These are phyloP conservation scores for Coemansia sp. DNA, from an alignment of 192 early-diverging fungal genomes.

Conservation along the genomic window DNA sequence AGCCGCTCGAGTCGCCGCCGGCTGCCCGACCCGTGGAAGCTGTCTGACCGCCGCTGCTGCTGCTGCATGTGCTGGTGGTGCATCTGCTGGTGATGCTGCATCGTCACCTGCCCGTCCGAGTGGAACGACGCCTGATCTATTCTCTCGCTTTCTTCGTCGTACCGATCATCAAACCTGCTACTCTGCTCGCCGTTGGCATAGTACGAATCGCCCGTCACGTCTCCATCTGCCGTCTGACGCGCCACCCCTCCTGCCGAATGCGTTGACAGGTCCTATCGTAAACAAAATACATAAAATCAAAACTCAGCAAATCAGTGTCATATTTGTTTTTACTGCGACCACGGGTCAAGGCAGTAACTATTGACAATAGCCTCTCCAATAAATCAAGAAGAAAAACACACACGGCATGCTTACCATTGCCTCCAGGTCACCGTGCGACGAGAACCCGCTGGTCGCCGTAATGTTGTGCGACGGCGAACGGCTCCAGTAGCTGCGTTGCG, in stretches of 20 bases:
- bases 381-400: too few species aligned
- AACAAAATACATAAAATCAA: neutral
- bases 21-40: constrained; percentile 17
- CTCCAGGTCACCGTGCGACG: constrained; percentile 19
- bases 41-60: constrained; percentile 16
- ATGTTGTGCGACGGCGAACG: too few species aligned
- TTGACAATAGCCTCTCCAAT: too few species aligned
- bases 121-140: neutral
- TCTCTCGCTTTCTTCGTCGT: neutral
- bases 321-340: too few species aligned
- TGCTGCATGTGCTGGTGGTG: neutral
- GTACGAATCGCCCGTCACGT: neutral
- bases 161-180: constrained; percentile 1
- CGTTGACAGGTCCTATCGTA: neutral
- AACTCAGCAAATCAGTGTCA: neutral
- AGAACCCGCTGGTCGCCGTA: neutral
- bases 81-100: constrained; percentile 1
- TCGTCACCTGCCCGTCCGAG: constrained; percentile 14
- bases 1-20: constrained; percentile 21
- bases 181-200: too few species aligned
- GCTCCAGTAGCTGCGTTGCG: too few species aligned
- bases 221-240: neutral
- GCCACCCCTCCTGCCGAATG: neutral
- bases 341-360: neutral
- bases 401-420: constrained; percentile 29